These are phyloP conservation scores for Populus davidiana DNA, from an alignment of 345 rosid genomes.

Conservation along the genomic window DNA sequence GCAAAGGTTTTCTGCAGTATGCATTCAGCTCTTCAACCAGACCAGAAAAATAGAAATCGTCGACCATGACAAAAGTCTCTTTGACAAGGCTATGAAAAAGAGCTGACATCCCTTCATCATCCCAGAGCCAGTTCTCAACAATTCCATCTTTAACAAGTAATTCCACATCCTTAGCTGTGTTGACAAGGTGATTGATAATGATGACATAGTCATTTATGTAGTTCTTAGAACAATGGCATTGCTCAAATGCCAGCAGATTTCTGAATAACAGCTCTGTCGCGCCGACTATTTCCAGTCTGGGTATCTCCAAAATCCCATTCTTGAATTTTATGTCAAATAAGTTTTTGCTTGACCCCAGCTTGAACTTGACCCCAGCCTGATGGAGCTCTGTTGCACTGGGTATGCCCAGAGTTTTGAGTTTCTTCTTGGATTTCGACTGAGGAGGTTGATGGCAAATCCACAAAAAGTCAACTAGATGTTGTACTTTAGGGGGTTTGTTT, in stretches of 20 bases:
- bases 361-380: constrained; percentile 22
- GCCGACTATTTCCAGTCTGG: neutral
- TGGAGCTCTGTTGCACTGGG: constrained; percentile 8
- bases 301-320: constrained; percentile 19
- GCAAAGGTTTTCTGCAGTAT: constrained; percentile 1
- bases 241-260: constrained; percentile 21
- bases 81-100: constrained; percentile 10
- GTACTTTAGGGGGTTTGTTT: neutral
- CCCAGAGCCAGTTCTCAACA: neutral
- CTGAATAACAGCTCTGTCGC: constrained; percentile 5
- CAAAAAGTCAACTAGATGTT: constrained; percentile 13
- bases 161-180: constrained; percentile 18
- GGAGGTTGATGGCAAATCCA: neutral
- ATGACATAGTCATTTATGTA: constrained; percentile 8
- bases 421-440: neutral
- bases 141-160: neutral
- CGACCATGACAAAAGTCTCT: neutral
- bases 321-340: constrained; percentile 16
- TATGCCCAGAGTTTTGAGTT: neutral
- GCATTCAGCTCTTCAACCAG: constrained; percentile 1
- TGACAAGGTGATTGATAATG: constrained; percentile 7
- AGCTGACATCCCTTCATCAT: neutral
- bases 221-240: neutral
- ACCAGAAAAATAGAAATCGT: neutral
- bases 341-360: neutral